Percentiles rank a stretch among this genome's conserved stretches.
phyloP scores from a whole-genome alignment of 129 eudicot genomes.

The Gnaphalium uliginosum region DNA sequence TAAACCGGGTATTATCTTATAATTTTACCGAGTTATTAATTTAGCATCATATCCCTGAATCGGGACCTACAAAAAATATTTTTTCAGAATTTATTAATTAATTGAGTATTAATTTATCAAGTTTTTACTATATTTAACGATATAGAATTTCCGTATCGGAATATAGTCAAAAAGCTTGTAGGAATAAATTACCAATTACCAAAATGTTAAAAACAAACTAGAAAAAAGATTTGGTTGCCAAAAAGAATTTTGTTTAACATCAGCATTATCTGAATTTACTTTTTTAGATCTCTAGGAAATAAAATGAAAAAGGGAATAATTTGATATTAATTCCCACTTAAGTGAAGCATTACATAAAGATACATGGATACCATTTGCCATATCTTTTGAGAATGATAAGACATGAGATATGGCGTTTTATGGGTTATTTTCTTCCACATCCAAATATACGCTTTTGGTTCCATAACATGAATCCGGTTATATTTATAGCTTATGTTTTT shows the following conservation, averaged over 20 bases:
- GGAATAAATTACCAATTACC: not conserved
- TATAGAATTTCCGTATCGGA: too few relatives aligned
- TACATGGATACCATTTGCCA: not conserved
- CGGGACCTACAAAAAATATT: not conserved
- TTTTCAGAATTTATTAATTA: too few relatives aligned
- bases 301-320: conserved; percentile 22
- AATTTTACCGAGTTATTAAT: too few relatives aligned
- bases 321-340: conserved; percentile 21
- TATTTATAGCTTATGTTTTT: too few relatives aligned
- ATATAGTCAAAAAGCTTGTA: not conserved
- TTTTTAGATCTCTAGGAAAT: not conserved
- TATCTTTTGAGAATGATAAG: not conserved
- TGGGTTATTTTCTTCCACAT: too few relatives aligned
- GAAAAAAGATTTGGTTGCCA: not conserved
- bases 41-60: too few relatives aligned
- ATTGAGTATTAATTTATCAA: too few relatives aligned
- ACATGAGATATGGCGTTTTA: not conserved
- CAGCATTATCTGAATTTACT: conserved; percentile 22
- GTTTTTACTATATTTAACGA: too few relatives aligned
- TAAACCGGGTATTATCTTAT: too few relatives aligned
- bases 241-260: not conserved
- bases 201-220: not conserved
- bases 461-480: too few relatives aligned
- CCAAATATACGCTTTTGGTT: too few relatives aligned
- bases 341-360: conserved; percentile 9